Evolutionary conservation across 1,284 basidiomycete species (phyloP).

Genomic region (Laetiporus sulphureus): DNA sequence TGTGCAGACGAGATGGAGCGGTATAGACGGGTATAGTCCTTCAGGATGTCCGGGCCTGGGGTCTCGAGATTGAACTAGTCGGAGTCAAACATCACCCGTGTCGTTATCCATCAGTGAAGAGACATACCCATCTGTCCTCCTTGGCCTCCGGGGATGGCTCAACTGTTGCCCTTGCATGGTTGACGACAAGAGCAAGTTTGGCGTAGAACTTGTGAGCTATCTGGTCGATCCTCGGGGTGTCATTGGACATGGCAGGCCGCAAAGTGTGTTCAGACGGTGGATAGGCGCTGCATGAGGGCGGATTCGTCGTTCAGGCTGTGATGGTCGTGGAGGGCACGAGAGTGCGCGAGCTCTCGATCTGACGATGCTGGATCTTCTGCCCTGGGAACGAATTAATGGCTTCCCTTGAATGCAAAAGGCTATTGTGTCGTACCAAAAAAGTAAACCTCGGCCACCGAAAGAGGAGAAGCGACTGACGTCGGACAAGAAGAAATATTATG

Average conservation of each 20-base stretch:
- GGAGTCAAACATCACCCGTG: conserved; percentile 1
- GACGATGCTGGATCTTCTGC: no score
- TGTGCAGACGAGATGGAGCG: conserved; percentile 46
- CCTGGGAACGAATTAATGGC: no score
- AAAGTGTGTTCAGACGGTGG: conserved; percentile 16
- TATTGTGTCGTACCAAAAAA: no score
- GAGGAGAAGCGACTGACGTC: conserved; percentile 1
- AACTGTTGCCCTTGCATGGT: conserved; percentile 57
- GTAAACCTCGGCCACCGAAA: no score
- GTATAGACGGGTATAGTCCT: conserved; percentile 54
- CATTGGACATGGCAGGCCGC: conserved; percentile 38
- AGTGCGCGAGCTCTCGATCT: background rate
- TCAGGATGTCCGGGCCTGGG: conserved; percentile 58
- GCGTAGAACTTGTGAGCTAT: conserved; percentile 75
- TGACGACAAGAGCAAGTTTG: conserved; percentile 68
- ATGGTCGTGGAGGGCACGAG: conserved; percentile 23
- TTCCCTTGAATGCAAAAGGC: no score
- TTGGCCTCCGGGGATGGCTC: conserved; percentile 38
- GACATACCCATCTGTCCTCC: conserved; percentile 71
- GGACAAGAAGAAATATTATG: background rate
- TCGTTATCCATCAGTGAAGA: background rate
- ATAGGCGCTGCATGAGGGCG: conserved; percentile 14
- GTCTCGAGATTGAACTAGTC: conserved; percentile 75
- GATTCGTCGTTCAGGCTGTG: conserved; percentile 24
- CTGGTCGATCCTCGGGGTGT: conserved; percentile 71